Evolutionary conservation across 345 rosid species (phyloP).

Genomic region (Lumnitzera littorea): DNA sequence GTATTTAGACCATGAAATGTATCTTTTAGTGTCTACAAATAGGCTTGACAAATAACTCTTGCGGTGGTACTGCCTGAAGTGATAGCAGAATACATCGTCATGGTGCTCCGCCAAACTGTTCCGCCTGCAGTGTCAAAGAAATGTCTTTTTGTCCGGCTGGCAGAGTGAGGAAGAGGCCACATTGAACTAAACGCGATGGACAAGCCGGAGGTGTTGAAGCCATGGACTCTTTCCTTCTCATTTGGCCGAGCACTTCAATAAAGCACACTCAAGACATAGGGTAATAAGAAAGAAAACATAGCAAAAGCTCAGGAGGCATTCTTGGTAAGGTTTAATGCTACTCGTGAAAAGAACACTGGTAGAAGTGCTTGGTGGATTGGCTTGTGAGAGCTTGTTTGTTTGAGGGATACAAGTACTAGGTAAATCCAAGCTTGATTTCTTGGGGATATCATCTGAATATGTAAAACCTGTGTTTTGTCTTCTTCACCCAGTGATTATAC

Average conservation of each 20-base stretch:
- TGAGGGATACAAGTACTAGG: slow-evolving; percentile 75
- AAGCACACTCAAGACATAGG: slow-evolving; percentile 92
- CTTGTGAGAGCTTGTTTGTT: slow-evolving; percentile 78
- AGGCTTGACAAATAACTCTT: background rate
- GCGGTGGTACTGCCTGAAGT: slow-evolving; percentile 42
- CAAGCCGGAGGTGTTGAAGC: slow-evolving; percentile 64
- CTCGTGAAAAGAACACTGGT: slow-evolving; percentile 57
- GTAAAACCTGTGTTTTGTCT: background rate
- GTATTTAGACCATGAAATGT: too few relatives aligned
- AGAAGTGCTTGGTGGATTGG: slow-evolving; percentile 48
- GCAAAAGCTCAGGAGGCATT: slow-evolving; percentile 69
- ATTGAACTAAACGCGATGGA: slow-evolving; percentile 78
- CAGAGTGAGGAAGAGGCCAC: slow-evolving; percentile 93
- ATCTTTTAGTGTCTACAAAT: too few relatives aligned
- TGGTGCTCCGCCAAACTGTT: slow-evolving; percentile 71
- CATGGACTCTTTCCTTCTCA: slow-evolving; percentile 94
- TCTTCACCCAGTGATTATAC: slow-evolving; percentile 3
- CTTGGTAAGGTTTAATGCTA: slow-evolving; percentile 69
- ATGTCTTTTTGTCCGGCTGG: slow-evolving; percentile 81
- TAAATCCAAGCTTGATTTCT: background rate
- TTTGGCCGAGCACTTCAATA: slow-evolving; percentile 90
- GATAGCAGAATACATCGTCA: slow-evolving; percentile 62
- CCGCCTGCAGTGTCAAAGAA: slow-evolving; percentile 83
- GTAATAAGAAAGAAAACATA: slow-evolving; percentile 69
- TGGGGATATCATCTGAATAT: background rate